Evolutionary conservation across 495 filamentous ascomycete genomes (phyloP).

Genomic region (Annulohypoxylon nitens): DNA sequence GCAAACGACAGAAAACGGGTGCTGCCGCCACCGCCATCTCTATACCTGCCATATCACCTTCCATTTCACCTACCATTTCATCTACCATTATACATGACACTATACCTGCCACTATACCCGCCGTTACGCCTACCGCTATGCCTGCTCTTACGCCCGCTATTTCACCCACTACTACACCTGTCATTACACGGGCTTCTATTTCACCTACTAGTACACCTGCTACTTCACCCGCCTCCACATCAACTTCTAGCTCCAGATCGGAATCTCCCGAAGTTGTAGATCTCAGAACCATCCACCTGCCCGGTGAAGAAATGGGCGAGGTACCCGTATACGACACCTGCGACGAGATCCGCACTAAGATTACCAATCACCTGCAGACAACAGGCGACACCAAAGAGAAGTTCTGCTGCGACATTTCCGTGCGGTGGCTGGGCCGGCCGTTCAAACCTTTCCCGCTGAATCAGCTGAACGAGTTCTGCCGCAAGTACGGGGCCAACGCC

Average conservation of each 20-base stretch:
- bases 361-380: conserved; percentile 63
- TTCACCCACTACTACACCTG: no score
- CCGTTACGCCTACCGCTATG: no score
- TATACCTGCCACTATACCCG: no score
- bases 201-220: no score
- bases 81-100: no score
- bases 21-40: conserved; percentile 12
- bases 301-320: conserved; percentile 57
- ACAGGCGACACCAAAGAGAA: conserved; percentile 64
- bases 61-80: no score
- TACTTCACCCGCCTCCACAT: no score
- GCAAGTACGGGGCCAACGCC: conserved; percentile 60
- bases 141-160: no score
- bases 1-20: conserved; percentile 51
- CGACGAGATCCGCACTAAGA: conserved; percentile 67
- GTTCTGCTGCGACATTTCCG: conserved; percentile 63
- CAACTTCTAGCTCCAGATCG: no score
- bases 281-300: conserved; percentile 54
- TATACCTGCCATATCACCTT: neutral
- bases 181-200: no score
- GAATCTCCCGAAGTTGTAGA: conserved; percentile 31
- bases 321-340: conserved; percentile 68
- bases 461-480: conserved; percentile 64
- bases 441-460: conserved; percentile 51
- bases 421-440: conserved; percentile 44